phyloP scores from a whole-genome alignment of 73 alveolate genomes.

The Urostyla sp. region DNA sequence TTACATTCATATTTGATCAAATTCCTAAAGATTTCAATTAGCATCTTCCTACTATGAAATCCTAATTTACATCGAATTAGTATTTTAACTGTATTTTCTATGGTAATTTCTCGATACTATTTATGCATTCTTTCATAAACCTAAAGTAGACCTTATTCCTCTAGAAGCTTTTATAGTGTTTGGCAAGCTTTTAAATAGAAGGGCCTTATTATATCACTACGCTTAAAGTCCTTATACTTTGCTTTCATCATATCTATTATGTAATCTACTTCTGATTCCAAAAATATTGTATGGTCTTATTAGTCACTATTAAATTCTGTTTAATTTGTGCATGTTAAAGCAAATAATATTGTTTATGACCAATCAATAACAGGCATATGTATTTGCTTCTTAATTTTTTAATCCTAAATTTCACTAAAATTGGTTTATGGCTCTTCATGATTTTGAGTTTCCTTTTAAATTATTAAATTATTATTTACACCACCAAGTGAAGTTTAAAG shows the following conservation, averaged over 20 bases:
- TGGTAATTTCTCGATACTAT: constrained; percentile 59
- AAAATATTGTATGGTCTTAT: constrained; percentile 20
- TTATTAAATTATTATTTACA: constrained; percentile 1
- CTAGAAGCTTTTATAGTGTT: constrained; percentile 46
- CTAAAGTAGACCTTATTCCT: not conserved
- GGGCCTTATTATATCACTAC: constrained; percentile 67
- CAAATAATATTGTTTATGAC: constrained; percentile 25
- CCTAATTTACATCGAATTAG: constrained; percentile 68
- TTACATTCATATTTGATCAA: not conserved
- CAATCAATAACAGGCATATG: constrained; percentile 41
- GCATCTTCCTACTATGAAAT: constrained; percentile 44
- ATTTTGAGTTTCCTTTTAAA: constrained; percentile 11
- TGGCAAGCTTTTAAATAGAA: constrained; percentile 55
- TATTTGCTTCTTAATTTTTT: constrained; percentile 3
- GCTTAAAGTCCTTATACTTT: constrained; percentile 62
- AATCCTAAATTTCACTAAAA: constrained; percentile 17
- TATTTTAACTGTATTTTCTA: constrained; percentile 68
- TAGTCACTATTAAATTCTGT: constrained; percentile 44
- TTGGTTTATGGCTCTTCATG: not conserved
- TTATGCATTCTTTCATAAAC: constrained; percentile 36
- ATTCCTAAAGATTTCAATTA: not conserved
- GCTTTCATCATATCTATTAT: constrained; percentile 66
- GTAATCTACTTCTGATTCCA: constrained; percentile 62
- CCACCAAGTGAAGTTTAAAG: constrained; percentile 45
- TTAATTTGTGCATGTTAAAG: not conserved